A percentile compares a stretch with the other conserved stretches of the same genome.
phyloP scores from a whole-genome alignment of 306 rosid genomes.

The Luffa acutangula region DNA sequence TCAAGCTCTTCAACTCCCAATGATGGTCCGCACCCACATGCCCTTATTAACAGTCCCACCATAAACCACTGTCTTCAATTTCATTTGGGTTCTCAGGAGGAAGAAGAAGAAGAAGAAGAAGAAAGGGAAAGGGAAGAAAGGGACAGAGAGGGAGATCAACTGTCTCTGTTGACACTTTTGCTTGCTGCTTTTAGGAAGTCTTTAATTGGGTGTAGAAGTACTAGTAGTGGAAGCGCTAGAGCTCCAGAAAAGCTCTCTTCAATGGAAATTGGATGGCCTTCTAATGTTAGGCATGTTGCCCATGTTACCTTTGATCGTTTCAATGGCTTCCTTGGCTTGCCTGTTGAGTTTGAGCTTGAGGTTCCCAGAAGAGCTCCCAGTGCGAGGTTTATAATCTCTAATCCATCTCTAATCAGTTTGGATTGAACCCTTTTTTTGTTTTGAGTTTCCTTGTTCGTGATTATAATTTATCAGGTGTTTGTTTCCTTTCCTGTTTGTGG shows the following conservation, averaged over 20 bases:
- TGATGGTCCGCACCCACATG: slow-evolving; percentile 47
- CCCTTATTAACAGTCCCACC: slow-evolving; percentile 41
- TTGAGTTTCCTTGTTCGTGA: not conserved
- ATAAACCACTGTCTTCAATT: slow-evolving; percentile 23
- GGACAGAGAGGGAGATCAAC: slow-evolving; percentile 67
- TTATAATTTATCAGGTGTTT: not conserved
- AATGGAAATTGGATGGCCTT: slow-evolving; percentile 98
- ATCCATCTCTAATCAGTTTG: not conserved
- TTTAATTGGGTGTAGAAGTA: slow-evolving; percentile 57
- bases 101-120: slow-evolving; percentile 16
- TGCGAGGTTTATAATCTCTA: slow-evolving; percentile 52
- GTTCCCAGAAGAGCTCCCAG: slow-evolving; percentile 91
- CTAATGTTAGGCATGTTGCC: slow-evolving; percentile 83
- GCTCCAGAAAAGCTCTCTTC: slow-evolving; percentile 31
- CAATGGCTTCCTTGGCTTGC: slow-evolving; percentile 96
- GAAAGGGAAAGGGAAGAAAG: slow-evolving; percentile 40
- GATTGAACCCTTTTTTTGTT: not conserved
- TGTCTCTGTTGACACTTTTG: slow-evolving; percentile 61
- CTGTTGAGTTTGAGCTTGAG: slow-evolving; percentile 90
- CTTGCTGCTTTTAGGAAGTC: slow-evolving; percentile 76
- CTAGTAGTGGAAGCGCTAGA: not conserved
- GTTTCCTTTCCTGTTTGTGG: not conserved
- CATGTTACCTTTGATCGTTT: slow-evolving; percentile 97
- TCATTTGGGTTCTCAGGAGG: slow-evolving; percentile 26
- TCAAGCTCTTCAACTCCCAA: slow-evolving; percentile 58